Evolutionary conservation across 768 basidiomycete genomes (phyloP), one percentile per base, ranked within the genome.

Genomic region (Termitomyces sp.): DNA sequence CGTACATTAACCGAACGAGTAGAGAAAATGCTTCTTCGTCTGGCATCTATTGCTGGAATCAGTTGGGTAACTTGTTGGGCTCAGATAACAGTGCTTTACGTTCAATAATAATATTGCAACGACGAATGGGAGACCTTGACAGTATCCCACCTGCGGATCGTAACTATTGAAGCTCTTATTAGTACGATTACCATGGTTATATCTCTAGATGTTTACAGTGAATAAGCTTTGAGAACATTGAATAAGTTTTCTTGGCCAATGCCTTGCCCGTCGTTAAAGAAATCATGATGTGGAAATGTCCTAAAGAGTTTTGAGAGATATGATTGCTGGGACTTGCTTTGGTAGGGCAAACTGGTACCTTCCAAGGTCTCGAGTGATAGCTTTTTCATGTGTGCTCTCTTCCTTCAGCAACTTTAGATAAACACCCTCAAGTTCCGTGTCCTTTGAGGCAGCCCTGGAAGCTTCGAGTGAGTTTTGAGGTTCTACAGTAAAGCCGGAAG

Each of bases 11-110:
- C 54, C 97, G 81, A 29, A 98, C 94, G 10, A 98, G 81, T 12
- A 98, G 83, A 62, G 90, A 96, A 71, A 99, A 99, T 0, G 96
- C 96, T 73, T 98, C 96, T 75, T 99, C 97, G 61, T 98, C 97
- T 24, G 97, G 97, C 97, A 99, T 99, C 96, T 98, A 47, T 48
- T 34, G 28, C 56, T 37, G 54, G 50, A 22, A 50, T 67, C 52
- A 65, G 57, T 47, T 44, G 12, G 41, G 52, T 26, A 47, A 16
- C 33, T n/a, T 33, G 28, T 29, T 28, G 5, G 26, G 62, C 34
- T 52, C 6, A 0, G 7, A 56, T 18, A 31, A n/a, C 36, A 20
- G 37, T 31, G 51, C 47, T 82, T 65, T 74, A 95, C 96, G 68
- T 98, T 96, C 47, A 99, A 77, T 26, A 99, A 73, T 24, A 99